Evolutionary conservation across 306 rosid genomes (phyloP), one percentile per base, ranked within the genome.

Genomic region (Castanea crenata): DNA sequence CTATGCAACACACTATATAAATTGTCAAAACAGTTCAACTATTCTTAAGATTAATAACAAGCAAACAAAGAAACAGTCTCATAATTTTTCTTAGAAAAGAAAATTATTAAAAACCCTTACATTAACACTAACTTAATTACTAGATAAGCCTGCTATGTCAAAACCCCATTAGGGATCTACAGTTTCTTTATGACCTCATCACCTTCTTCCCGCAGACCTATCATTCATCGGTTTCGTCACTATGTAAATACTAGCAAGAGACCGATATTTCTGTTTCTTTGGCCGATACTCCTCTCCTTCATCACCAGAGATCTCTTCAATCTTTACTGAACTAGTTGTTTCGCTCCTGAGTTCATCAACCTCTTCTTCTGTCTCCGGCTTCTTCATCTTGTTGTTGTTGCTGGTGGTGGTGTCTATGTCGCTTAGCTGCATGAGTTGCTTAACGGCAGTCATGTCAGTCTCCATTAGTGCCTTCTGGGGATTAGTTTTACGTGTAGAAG

Each of bases 371-470:
- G 0, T 64, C 0, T 65, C 69, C 0, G 13, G 13, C 25, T 25
- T 18, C 25, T 25, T 25, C 13, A 13, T 79, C 62, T 69, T 80
- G 69, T 74, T 82, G 56, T 11, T 59, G 29, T 21, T 58, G 34
- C 4, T 59, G 18, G 4, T 61, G 56, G 3, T 51, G 82, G 32
- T 80, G 0, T 90, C 91, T 69, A 80, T 89, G 27, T 84, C 81
- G 83, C 89, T 86, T 7, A 86, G 88, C 71, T 87, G 91, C 80
- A 92, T 80, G 41, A 90, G 88, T 44, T 81, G 85, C 62, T 79
- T 68, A 12, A 78, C 91, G 1, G 80, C 96, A 16, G 65, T 82
- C 81, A 83, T 61, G 0, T 89, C 91, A 11, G 75, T 64, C 71
- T 79, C 84, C 0, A 79, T 81, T 10, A 79, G 46, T n/a, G 15